These are phyloP conservation scores for Talaromyces liani DNA, from an alignment of 495 filamentous ascomycete genomes.

Conservation along the genomic window DNA sequence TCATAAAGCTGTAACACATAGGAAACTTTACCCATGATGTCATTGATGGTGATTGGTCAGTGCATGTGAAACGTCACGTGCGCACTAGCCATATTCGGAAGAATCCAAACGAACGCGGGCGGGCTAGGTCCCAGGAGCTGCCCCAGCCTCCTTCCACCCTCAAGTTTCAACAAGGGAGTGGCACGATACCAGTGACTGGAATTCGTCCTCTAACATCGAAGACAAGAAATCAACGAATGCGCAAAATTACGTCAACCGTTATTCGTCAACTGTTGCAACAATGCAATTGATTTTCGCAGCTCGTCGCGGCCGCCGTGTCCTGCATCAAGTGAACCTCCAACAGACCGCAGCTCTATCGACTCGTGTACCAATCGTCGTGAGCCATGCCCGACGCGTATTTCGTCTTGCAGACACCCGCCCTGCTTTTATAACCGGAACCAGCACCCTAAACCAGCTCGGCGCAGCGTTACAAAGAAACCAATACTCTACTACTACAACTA, in stretches of 20 bases:
- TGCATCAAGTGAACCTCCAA: constrained; percentile 2
- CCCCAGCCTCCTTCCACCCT: constrained; percentile 8
- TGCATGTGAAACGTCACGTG: neutral
- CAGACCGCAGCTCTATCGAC: constrained; percentile 3
- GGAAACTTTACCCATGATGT: neutral
- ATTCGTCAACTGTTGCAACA: neutral
- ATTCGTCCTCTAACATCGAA: neutral
- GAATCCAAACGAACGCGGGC: constrained; percentile 5
- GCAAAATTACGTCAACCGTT: neutral
- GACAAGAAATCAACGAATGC: neutral
- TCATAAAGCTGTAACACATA: neutral
- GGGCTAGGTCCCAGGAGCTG: neutral
- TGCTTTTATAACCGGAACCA: neutral
- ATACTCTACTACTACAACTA: neutral
- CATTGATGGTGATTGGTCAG: neutral
- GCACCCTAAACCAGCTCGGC: neutral
- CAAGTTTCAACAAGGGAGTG: neutral
- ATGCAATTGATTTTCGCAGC: constrained; percentile 8
- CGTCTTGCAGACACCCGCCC: neutral
- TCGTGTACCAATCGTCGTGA: constrained; percentile 3
- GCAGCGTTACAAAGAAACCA: neutral
- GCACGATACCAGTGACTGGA: neutral
- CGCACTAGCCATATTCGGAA: constrained; percentile 4
- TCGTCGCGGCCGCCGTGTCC: constrained; percentile 7
- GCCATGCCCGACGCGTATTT: constrained; percentile 5